phyloP scores from a whole-genome alignment of 495 filamentous ascomycete genomes.

The Penicillium longicatenatum region DNA sequence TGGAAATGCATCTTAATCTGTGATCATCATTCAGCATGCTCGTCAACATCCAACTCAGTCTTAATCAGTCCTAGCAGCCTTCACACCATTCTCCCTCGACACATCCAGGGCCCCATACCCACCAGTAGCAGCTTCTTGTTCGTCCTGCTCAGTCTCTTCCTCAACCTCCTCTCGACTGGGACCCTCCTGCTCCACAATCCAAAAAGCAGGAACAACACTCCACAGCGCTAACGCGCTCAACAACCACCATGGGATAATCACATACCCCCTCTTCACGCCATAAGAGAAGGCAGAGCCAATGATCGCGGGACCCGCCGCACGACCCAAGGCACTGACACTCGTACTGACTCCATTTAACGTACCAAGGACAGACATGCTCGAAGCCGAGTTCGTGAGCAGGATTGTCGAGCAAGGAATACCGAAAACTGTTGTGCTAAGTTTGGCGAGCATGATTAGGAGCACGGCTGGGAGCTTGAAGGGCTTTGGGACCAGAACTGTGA shows the following conservation, averaged over 20 bases:
- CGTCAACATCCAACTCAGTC: background rate
- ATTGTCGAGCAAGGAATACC: slow-evolving; percentile 89
- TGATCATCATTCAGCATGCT: background rate
- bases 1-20: background rate
- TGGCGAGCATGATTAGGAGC: slow-evolving; percentile 57
- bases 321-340: slow-evolving; percentile 73
- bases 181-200: slow-evolving; percentile 75
- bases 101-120: slow-evolving; percentile 1
- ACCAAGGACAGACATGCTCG: slow-evolving; percentile 72
- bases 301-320: slow-evolving; percentile 73
- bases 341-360: slow-evolving; percentile 90
- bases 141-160: slow-evolving; percentile 19
- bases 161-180: slow-evolving; percentile 49
- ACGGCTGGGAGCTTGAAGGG: slow-evolving; percentile 41
- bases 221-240: slow-evolving; percentile 59
- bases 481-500: slow-evolving; percentile 61
- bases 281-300: slow-evolving; percentile 66
- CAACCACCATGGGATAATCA: slow-evolving; percentile 80
- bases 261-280: slow-evolving; percentile 69
- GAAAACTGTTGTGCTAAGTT: slow-evolving; percentile 72
- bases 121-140: background rate
- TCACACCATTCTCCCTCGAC: background rate
- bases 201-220: slow-evolving; percentile 67
- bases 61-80: background rate
- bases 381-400: slow-evolving; percentile 83